A percentile compares a stretch with the other conserved stretches of the same genome.
Conservation (phyloP, 257 asterid species). For the Lycium barbarum region DNA sequence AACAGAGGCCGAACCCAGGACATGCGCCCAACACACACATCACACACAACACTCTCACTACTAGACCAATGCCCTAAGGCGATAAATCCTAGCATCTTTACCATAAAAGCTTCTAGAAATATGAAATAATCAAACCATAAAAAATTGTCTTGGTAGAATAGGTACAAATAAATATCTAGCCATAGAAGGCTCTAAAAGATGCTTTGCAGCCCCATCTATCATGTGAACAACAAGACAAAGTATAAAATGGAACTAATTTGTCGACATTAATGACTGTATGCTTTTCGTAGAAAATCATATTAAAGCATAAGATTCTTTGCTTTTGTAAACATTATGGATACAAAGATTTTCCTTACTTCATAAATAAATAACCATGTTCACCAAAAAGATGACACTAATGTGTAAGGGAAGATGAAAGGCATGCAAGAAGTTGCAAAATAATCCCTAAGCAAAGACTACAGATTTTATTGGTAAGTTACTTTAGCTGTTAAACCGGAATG, state of each 20-base stretch:
- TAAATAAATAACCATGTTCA: not conserved
- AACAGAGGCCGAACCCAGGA: not conserved
- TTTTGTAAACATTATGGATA: not conserved
- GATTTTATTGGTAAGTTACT: not conserved
- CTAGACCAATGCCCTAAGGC: not conserved
- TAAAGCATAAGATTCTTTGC: not conserved
- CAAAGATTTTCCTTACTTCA: not conserved
- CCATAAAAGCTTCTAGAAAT: not conserved
- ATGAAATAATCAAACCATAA: not conserved
- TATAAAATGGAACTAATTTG: not conserved
- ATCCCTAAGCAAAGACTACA: not conserved
- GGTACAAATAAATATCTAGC: not conserved
- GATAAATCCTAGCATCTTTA: not conserved
- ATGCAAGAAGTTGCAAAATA: not conserved
- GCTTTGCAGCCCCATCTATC: not conserved
- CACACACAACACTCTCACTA: not conserved
- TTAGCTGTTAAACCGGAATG: not conserved
- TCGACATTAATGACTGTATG: not conserved
- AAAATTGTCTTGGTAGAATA: not conserved
- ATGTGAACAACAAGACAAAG: not conserved
- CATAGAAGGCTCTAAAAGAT: not conserved
- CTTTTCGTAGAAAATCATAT: not conserved
- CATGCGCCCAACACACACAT: not conserved
- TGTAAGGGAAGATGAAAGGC: not conserved
- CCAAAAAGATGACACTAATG: not conserved